Conservation (phyloP, 352 stramenopile species). For the Phytophthora ramorum region DNA sequence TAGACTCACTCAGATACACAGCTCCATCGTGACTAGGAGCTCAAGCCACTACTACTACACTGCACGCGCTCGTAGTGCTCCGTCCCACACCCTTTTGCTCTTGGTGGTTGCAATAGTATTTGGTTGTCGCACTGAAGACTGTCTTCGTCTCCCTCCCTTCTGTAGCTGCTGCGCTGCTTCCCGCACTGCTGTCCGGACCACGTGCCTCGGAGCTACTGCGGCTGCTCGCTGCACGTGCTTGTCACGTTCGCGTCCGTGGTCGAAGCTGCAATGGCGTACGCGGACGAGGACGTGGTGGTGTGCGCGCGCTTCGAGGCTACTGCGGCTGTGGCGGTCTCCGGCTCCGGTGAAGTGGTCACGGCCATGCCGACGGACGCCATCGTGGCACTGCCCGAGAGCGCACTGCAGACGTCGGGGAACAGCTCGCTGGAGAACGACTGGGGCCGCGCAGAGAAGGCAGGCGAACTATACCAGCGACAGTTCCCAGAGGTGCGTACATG, state of each 20-base stretch:
- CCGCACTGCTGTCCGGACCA: constrained; percentile 48
- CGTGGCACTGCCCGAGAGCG: constrained; percentile 6
- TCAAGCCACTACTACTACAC: not conserved
- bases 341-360: constrained; percentile 4
- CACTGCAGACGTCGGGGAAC: not conserved
- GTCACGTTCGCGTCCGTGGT: constrained; percentile 19
- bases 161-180: constrained; percentile 41
- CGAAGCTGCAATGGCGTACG: not conserved
- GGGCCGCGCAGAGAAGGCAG: constrained; percentile 32
- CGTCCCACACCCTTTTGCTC: too few relatives aligned
- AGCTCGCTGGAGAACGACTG: constrained; percentile 24
- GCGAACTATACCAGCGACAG: constrained; percentile 28
- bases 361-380: constrained; percentile 2
- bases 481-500: constrained; percentile 24
- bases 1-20: not conserved
- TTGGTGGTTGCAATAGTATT: not conserved
- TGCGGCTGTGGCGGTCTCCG: not conserved
- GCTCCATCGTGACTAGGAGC: not conserved
- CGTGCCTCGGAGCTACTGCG: constrained; percentile 43
- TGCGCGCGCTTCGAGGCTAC: constrained; percentile 41
- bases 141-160: not conserved
- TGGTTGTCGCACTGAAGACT: not conserved
- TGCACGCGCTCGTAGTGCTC: too few relatives aligned
- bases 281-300: constrained; percentile 27
- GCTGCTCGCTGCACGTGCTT: constrained; percentile 33